phyloP scores from a whole-genome alignment of 2,329 filamentous ascomycete species.

The Herpotrichia juniperi region DNA sequence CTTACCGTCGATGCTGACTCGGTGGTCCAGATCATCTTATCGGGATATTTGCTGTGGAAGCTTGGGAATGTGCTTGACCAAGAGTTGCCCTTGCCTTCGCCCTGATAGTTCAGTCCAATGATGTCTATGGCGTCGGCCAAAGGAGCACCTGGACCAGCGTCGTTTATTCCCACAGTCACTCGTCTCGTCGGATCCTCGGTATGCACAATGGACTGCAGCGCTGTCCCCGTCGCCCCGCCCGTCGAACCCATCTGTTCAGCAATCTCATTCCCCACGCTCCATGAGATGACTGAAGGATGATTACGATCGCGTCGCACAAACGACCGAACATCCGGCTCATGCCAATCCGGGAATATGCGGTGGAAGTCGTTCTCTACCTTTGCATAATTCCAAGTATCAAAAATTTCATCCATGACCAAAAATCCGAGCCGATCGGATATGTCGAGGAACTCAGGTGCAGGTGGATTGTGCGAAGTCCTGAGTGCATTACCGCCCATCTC shows the following conservation, averaged over 20 bases:
- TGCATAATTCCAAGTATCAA: slow-evolving; percentile 56
- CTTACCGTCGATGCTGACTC: slow-evolving; percentile 52
- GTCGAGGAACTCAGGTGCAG: slow-evolving; percentile 57
- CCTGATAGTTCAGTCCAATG: slow-evolving; percentile 63
- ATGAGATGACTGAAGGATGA: slow-evolving; percentile 59
- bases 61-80: slow-evolving; percentile 30
- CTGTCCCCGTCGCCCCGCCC: slow-evolving; percentile 38
- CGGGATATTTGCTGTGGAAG: slow-evolving; percentile 54
- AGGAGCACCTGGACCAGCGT: slow-evolving; percentile 47
- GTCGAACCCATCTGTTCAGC: slow-evolving; percentile 51
- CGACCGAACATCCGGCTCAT: slow-evolving; percentile 58
- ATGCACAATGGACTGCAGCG: slow-evolving; percentile 50
- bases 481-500: slow-evolving; percentile 59
- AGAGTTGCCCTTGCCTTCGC: slow-evolving; percentile 52
- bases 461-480: slow-evolving; percentile 62
- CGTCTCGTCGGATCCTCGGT: slow-evolving; percentile 58
- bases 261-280: slow-evolving; percentile 63
- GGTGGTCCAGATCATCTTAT: slow-evolving; percentile 50
- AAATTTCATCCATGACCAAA: slow-evolving; percentile 61
- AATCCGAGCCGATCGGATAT: slow-evolving; percentile 58
- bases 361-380: slow-evolving; percentile 60
- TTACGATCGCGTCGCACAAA: slow-evolving; percentile 62
- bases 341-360: slow-evolving; percentile 59
- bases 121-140: slow-evolving; percentile 55
- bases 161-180: slow-evolving; percentile 55